Evolutionary conservation across 306 rosid species (phyloP).

Genomic region (Glycyrrhiza uralensis): DNA sequence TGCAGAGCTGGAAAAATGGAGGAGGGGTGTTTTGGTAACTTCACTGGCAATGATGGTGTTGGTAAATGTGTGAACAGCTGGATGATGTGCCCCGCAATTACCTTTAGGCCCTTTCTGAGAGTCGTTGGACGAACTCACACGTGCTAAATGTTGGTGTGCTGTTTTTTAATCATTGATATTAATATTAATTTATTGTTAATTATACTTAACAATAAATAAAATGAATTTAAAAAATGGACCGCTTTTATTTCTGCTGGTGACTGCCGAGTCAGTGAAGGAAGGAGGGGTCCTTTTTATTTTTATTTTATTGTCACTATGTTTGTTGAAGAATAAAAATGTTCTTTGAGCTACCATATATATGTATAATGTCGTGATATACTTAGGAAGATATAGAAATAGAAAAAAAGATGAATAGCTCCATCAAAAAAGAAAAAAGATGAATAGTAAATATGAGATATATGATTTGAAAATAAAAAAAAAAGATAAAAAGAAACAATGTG

Average conservation of each 20-base stretch:
- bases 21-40: conserved; percentile 30
- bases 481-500: too few species aligned
- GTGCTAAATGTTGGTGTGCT: conserved; percentile 14
- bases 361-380: too few species aligned
- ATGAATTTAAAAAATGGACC: not conserved
- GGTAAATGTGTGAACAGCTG: conserved; percentile 36
- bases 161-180: not conserved
- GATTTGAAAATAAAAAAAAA: too few species aligned
- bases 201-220: not conserved
- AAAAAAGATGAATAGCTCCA: too few species aligned
- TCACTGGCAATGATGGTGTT: not conserved
- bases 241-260: not conserved
- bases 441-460: too few species aligned
- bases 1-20: conserved; percentile 25
- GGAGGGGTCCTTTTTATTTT: too few species aligned
- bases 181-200: not conserved
- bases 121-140: conserved; percentile 24
- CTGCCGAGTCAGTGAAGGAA: not conserved
- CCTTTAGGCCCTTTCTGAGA: conserved; percentile 5
- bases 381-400: too few species aligned
- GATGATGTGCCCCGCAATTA: conserved; percentile 3
- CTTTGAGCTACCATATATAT: too few species aligned
- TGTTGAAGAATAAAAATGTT: too few species aligned
- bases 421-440: too few species aligned
- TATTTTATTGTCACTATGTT: not conserved